A percentile compares a stretch with the other conserved stretches of the same genome.
These are phyloP conservation scores for Nicotiana otophora DNA, from an alignment of 257 asterid species.

Conservation along the genomic window DNA sequence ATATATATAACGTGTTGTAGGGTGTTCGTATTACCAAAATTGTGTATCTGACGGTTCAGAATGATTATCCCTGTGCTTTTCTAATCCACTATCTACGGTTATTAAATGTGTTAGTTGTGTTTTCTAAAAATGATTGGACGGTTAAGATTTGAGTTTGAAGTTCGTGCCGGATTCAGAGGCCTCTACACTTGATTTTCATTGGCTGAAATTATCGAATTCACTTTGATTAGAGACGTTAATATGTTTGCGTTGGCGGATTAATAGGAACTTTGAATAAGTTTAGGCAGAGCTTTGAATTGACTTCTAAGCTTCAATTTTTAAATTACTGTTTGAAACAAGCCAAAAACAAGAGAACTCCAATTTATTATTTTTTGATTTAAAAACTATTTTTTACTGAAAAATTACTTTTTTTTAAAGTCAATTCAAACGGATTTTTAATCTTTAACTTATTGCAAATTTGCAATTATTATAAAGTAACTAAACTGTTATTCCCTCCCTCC, in stretches of 20 bases:
- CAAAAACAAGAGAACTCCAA: too few relatives aligned
- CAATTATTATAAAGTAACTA: too few relatives aligned
- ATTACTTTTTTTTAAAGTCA: too few relatives aligned
- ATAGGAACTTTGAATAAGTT: background rate
- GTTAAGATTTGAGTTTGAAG: constrained; percentile 19
- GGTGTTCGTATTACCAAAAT: background rate
- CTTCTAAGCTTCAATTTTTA: too few relatives aligned
- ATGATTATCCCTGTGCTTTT: constrained; percentile 27
- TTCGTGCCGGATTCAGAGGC: constrained; percentile 35
- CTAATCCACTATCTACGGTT: constrained; percentile 36
- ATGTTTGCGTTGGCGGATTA: background rate
- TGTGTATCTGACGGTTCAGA: constrained; percentile 43
- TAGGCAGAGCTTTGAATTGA: background rate
- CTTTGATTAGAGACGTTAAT: background rate
- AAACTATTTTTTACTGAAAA: too few relatives aligned
- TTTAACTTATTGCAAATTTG: too few relatives aligned
- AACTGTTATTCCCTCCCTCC: too few relatives aligned
- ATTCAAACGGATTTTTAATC: too few relatives aligned
- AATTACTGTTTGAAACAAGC: too few relatives aligned
- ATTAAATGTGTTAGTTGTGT: constrained; percentile 33
- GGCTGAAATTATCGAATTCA: constrained; percentile 15
- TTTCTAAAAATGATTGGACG: constrained; percentile 40
- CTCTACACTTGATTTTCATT: constrained; percentile 14
- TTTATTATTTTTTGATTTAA: too few relatives aligned
- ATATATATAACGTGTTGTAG: background rate